Base-by-base conservation (phyloP, 2,329 filamentous ascomycete species). In the Berkeleyomyces basicola region DNA sequence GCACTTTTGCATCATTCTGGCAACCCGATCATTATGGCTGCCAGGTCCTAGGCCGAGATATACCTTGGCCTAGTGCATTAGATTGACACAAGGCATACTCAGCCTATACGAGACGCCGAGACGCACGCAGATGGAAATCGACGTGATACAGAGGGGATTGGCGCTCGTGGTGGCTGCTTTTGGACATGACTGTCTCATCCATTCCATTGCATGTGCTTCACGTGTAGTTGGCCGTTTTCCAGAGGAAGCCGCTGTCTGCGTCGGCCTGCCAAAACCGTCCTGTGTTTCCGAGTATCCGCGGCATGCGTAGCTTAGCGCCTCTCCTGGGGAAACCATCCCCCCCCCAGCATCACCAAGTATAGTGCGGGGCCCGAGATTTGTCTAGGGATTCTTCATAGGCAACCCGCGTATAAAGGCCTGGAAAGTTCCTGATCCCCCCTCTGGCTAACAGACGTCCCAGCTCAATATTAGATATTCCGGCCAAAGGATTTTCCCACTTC, bases 391-490 rank as follows among this genome's bases (percentile, higher is more conserved):
- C 23, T 23, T 23, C 23, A 23, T 23, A 23, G 23, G 23, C 23
- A 58, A 42, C 40, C 11, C 14, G 23, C 49, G n/a, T 7, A 5
- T 31, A 7, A 31, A 5, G 9, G 23, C 23, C 23, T 23, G 23
- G 23, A 23, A 23, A 23, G 23, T 23, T 23, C 23, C 23, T 23
- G 23, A 23, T 23, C 23, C 23, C 16, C n/a, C 51, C 6, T 37
- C 51, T 23, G 23, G 23, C 23, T 43, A 58, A 53, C 55, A 63
- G 39, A 65, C 61, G 6, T 60, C 63, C 67, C 79, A 80, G 70
- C 81, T 84, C 70, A 86, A 69, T 64, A 86, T 84, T 42, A 80
- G 72, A 72, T 85, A 85, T 65, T 84, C 81, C 0, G 79, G 77
- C 61, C 74, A 73, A 49, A 80, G 75, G 14, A 76, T 73, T 68